These are phyloP conservation scores for Fraxinus floribunda DNA, from an alignment of 305 asterid species.

Conservation along the genomic window DNA sequence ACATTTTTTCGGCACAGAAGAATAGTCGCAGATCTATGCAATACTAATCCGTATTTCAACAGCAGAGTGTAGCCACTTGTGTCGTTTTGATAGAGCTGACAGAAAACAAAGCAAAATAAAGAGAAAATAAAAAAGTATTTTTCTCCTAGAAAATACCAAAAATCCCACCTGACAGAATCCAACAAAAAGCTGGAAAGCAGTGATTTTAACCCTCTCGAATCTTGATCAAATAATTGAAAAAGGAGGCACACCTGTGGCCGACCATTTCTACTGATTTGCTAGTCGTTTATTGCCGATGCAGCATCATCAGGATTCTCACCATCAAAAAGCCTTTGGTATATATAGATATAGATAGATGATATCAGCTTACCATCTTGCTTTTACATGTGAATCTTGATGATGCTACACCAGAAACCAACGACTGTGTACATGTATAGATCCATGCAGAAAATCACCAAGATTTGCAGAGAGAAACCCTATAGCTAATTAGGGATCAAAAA, in stretches of 20 bases:
- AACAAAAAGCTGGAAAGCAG: constrained; percentile 2
- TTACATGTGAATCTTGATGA: constrained; percentile 82
- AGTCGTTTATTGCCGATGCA: constrained; percentile 38
- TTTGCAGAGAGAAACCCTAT: constrained; percentile 21
- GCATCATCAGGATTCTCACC: constrained; percentile 74
- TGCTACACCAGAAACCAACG: constrained; percentile 71
- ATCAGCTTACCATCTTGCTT: not conserved
- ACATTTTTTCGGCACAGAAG: constrained; percentile 9
- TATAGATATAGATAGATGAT: constrained; percentile 6
- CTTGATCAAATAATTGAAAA: not conserved
- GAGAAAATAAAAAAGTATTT: not conserved
- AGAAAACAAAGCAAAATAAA: not conserved
- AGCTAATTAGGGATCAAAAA: not conserved
- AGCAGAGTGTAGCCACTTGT: constrained; percentile 30
- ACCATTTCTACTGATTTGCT: not conserved
- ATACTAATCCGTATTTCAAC: not conserved
- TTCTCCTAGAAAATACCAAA: constrained; percentile 7
- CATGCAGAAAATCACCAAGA: constrained; percentile 23
- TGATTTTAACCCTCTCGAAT: not conserved
- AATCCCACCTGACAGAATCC: constrained; percentile 1
- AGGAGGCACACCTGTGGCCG: constrained; percentile 11
- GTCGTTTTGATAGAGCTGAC: constrained; percentile 17
- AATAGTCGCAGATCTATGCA: constrained; percentile 33
- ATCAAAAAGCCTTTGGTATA: constrained; percentile 10
- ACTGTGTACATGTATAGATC: constrained; percentile 36